These are phyloP conservation scores for Dioszegia hungarica DNA, from an alignment of 768 basidiomycete genomes.

Conservation along the genomic window DNA sequence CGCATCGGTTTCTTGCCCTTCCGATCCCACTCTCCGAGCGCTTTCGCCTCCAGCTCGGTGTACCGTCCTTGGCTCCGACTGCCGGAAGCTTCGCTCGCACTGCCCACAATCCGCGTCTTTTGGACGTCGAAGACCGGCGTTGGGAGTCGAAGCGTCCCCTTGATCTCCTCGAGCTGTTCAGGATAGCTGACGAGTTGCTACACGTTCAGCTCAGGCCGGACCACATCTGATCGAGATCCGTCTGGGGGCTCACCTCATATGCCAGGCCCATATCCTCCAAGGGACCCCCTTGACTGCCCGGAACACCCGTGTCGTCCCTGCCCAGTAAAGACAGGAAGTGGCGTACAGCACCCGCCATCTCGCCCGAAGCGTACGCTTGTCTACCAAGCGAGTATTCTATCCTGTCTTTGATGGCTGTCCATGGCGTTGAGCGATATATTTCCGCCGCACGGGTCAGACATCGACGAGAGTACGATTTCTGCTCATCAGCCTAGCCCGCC, in stretches of 20 bases:
- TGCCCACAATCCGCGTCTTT: conserved; percentile 59
- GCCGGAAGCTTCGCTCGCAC: conserved; percentile 54
- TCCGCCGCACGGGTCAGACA: conserved; percentile 49
- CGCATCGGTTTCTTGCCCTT: conserved; percentile 40
- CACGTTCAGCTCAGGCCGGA: not conserved
- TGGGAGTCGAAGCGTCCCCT: conserved; percentile 59
- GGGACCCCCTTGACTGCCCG: conserved; percentile 58
- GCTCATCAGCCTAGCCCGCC: not conserved
- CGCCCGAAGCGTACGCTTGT: conserved; percentile 83
- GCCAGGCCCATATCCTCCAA: conserved; percentile 87
- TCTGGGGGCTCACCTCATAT: conserved; percentile 62
- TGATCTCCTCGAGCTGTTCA: conserved; percentile 50
- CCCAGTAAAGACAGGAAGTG: conserved; percentile 71
- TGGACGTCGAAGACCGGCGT: conserved; percentile 62
- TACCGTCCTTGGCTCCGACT: conserved; percentile 51
- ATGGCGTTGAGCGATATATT: conserved; percentile 44
- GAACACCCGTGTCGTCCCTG: conserved; percentile 38
- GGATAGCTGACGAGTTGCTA: conserved; percentile 67
- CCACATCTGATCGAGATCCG: no score
- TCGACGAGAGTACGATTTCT: conserved; percentile 50
- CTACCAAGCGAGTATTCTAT: conserved; percentile 58
- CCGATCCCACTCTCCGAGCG: conserved; percentile 54
- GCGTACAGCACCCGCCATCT: conserved; percentile 67
- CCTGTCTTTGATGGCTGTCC: conserved; percentile 46
- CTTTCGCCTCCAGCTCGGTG: conserved; percentile 63